Evolutionary conservation across 495 filamentous ascomycete species (phyloP), one percentile per base, ranked within the genome.

Genomic region (Venustampulla echinocandica): DNA sequence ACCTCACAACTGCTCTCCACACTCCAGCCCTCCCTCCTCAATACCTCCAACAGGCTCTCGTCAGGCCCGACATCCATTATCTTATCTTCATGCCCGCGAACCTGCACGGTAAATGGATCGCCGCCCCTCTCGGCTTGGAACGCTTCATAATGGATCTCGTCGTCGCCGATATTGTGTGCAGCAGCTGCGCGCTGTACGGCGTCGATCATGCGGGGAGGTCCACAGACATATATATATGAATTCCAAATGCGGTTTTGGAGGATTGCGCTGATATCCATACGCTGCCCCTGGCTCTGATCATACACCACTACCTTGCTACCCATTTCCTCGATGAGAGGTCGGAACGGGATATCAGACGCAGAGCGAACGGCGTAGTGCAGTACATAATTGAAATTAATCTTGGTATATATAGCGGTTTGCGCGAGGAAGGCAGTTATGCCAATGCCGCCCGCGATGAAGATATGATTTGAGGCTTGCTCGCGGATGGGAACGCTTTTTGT

Each of bases 61-160:
- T 65, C 59, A 0, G 14, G 50, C 3, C 55, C 60, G 0, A 73
- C 63, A 30, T 64, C 44, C 11, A 71, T 35, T 22, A 57, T 52
- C 44, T 62, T 27, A 15, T 46, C 43, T 4, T 15, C 11, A 23
- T 13, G 30, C 17, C 39, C 44, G 19, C 51, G 50, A 10, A 79
- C 61, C 32, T 71, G 65, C 0, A 62, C 75, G 28, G 73, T 69
- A 54, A 79, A 80, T 11, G 74, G 74, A 49, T 79, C 75, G 0
- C 75, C 75, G 1, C 60, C 57, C 0, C 69, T 66, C 34, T 70
- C 65, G 1, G 71, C 69, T 34, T 63, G 55, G 38, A 80, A 80
- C 0, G 72, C 68, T 53, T 80, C 76, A 47, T 69, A 74, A 47
- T 80, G 75, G 22, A 79, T 63, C 19, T 74, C 68, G 2, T 61